Evolutionary conservation across 2,329 filamentous ascomycete species (phyloP).

Genomic region (Fusarium oligoseptatum): DNA sequence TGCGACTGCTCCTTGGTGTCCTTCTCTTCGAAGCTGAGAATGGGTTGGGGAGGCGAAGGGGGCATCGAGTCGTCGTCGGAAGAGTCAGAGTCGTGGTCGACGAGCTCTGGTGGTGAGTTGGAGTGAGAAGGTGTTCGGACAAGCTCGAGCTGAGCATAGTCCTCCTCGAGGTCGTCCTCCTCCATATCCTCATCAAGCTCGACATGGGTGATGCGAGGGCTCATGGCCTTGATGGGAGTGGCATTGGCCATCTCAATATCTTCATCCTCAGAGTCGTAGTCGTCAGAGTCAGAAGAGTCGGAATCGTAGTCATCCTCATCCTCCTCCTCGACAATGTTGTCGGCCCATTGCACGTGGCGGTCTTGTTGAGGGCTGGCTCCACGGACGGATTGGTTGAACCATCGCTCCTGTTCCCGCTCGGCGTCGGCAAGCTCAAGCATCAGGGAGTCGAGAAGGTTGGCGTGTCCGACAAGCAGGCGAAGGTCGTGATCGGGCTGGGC

Average conservation of each 20-base stretch:
- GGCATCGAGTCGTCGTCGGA: conserved; percentile 83
- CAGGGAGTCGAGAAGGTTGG: conserved; percentile 95
- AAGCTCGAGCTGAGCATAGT: conserved; percentile 74
- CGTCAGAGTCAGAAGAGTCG: conserved; percentile 65
- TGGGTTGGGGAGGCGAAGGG: conserved; percentile 72
- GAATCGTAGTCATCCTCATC: conserved; percentile 79
- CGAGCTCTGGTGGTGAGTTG: conserved; percentile 76
- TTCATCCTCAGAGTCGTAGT: conserved; percentile 67
- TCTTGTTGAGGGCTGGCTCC: conserved; percentile 73
- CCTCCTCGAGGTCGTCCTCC: conserved; percentile 71
- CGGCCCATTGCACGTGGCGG: conserved; percentile 89
- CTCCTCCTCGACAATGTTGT: conserved; percentile 79
- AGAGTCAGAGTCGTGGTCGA: conserved; percentile 77
- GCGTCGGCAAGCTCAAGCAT: conserved; percentile 94
- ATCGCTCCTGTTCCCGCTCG: conserved; percentile 94
- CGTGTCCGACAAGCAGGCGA: conserved; percentile 93
- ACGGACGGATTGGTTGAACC: conserved; percentile 96
- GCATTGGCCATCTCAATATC: conserved; percentile 69
- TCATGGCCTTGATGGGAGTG: conserved; percentile 58
- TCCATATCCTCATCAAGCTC: conserved; percentile 61
- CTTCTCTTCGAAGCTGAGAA: conserved; percentile 73
- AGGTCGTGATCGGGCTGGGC: conserved; percentile 93
- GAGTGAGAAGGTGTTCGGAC: conserved; percentile 77
- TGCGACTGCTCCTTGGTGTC: conserved; percentile 59
- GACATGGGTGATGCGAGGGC: conserved; percentile 53